Percentiles rank a stretch among this genome's conserved stretches.
phyloP scores from a whole-genome alignment of 106 monocot genomes.

The Chionographis japonica region DNA sequence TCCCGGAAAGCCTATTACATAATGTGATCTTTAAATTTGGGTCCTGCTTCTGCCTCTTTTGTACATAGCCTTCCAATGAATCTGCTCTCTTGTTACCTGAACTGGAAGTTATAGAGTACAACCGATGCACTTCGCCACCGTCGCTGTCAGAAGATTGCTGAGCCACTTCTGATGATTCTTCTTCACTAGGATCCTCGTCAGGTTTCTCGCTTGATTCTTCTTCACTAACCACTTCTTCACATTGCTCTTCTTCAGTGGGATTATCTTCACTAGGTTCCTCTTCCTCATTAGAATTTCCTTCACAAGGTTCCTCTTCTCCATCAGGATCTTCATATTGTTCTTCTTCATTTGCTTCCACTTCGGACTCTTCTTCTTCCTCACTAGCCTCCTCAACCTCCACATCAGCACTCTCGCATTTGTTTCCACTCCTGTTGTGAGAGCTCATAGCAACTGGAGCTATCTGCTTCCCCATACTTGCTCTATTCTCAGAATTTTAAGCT shows the following conservation, averaged over 20 bases:
- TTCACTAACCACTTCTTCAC: background rate
- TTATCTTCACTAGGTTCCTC: background rate
- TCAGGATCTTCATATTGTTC: background rate
- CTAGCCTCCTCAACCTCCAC: too few species aligned
- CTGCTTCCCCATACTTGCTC: too few species aligned
- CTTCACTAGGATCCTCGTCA: background rate
- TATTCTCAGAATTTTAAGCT: too few species aligned
- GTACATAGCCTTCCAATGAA: too few species aligned
- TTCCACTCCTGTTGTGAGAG: too few species aligned
- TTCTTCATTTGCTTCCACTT: conserved; percentile 1
- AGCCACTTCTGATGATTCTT: conserved; percentile 3
- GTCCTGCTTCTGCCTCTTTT: background rate
- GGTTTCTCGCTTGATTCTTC: background rate
- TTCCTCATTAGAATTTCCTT: background rate
- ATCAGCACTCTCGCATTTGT: too few species aligned
- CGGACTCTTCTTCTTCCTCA: too few species aligned
- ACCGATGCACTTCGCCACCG: too few species aligned
- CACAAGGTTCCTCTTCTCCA: background rate
- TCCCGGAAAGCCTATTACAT: background rate
- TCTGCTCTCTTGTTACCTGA: too few species aligned
- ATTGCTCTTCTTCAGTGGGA: background rate
- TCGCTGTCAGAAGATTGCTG: background rate
- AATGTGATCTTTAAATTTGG: background rate
- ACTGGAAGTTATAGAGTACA: too few species aligned
- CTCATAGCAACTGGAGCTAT: too few species aligned